phyloP scores from a whole-genome alignment of 2,329 filamentous ascomycete species.

The Alternaria incomplexa region DNA sequence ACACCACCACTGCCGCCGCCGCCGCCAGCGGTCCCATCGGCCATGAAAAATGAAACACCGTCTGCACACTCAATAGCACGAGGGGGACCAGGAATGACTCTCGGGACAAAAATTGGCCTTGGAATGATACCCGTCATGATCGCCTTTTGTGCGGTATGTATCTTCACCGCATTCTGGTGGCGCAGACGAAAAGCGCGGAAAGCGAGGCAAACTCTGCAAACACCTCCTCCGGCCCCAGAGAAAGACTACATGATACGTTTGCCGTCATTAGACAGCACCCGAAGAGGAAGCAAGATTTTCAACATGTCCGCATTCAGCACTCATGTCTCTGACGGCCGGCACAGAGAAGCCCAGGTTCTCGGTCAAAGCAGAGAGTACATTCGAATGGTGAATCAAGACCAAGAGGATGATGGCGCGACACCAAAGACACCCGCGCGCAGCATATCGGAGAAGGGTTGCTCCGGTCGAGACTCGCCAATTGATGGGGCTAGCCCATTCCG shows the following conservation, averaged over 20 bases:
- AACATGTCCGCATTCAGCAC: constrained; percentile 27
- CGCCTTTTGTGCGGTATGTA: constrained; percentile 16
- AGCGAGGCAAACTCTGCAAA: background rate
- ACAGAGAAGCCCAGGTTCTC: constrained; percentile 3
- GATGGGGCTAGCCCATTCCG: constrained; percentile 38
- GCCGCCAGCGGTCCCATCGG: background rate
- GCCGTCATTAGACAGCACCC: constrained; percentile 13
- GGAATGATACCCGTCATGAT: constrained; percentile 32
- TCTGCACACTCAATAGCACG: background rate
- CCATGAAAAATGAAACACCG: background rate
- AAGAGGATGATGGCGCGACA: background rate
- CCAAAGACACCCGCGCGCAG: background rate
- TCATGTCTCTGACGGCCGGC: constrained; percentile 6
- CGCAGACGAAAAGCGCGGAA: constrained; percentile 14
- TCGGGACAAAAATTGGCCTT: constrained; percentile 28
- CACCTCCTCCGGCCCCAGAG: constrained; percentile 14
- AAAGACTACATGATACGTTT: constrained; percentile 18
- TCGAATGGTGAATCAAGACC: background rate
- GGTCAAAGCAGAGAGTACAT: background rate
- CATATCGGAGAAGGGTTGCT: background rate
- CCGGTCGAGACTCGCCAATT: constrained; percentile 32
- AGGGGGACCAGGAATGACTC: constrained; percentile 3
- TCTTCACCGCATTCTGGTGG: constrained; percentile 27
- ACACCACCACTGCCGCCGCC: background rate
- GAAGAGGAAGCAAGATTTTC: constrained; percentile 24